Evolutionary conservation across 2,329 filamentous ascomycete genomes (phyloP).

Genomic region (Aspergillus fumigatus): DNA sequence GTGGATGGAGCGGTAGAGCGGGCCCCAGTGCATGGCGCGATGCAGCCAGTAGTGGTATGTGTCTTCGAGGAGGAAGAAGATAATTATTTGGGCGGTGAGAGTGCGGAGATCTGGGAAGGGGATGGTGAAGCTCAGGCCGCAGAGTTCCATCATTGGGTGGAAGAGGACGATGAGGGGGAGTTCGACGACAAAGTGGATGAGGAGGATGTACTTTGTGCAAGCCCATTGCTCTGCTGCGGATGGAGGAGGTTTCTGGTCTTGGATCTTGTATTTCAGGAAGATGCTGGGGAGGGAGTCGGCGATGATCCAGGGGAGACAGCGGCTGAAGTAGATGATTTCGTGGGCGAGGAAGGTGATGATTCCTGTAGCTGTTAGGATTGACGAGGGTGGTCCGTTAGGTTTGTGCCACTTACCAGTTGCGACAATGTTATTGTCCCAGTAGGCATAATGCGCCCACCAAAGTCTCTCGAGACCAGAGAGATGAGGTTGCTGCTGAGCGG

Average conservation of each 20-base stretch:
- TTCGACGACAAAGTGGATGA: constrained; percentile 94
- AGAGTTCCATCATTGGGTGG: constrained; percentile 87
- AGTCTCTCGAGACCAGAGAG: constrained; percentile 80
- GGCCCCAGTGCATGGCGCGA: constrained; percentile 83
- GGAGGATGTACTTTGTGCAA: constrained; percentile 82
- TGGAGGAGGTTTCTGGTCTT: constrained; percentile 73
- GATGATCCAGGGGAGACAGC: constrained; percentile 82
- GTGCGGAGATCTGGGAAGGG: constrained; percentile 79
- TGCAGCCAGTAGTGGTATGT: constrained; percentile 97
- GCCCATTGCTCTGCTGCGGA: constrained; percentile 85
- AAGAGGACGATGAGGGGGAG: constrained; percentile 90
- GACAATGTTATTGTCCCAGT: constrained; percentile 91
- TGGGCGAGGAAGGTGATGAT: constrained; percentile 95
- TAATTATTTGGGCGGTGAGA: constrained; percentile 78
- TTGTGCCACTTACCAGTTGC: constrained; percentile 44
- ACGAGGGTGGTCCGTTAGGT: too few relatives aligned
- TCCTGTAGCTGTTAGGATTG: constrained; percentile 53
- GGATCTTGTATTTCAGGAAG: constrained; percentile 92
- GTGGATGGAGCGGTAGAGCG: constrained; percentile 90
- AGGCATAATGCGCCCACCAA: constrained; percentile 94
- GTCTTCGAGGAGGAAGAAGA: constrained; percentile 94
- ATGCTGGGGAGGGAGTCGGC: constrained; percentile 73
- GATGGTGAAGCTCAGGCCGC: constrained; percentile 77
- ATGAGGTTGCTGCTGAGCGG: constrained; percentile 69
- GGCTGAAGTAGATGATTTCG: constrained; percentile 88